Conservation (phyloP, 306 rosid species). For the Ochetophila trinervis region DNA sequence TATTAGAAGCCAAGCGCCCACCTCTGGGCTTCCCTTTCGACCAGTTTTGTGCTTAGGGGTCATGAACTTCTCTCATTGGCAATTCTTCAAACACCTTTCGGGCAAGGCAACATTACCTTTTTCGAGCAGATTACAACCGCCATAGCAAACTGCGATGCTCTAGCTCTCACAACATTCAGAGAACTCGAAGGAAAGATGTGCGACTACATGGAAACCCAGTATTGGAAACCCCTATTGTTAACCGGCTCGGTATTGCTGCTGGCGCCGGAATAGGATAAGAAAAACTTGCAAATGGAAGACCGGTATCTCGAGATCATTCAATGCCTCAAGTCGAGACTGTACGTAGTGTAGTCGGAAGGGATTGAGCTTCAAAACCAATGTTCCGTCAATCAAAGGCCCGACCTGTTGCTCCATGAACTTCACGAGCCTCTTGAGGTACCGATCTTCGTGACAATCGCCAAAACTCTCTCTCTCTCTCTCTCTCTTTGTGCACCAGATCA, state of each 20-base stretch:
- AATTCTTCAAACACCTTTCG: conserved; percentile 26
- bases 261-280: too few species aligned
- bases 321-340: conserved; percentile 81
- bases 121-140: conserved; percentile 26
- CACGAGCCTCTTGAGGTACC: conserved; percentile 86
- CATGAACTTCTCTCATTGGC: conserved; percentile 31
- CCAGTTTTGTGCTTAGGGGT: too few species aligned
- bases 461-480: too few species aligned
- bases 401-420: conserved; percentile 70
- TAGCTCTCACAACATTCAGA: conserved; percentile 43
- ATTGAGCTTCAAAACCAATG: conserved; percentile 73
- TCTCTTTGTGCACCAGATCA: too few species aligned
- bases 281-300: conserved; percentile 29
- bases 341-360: conserved; percentile 92
- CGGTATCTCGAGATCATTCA: conserved; percentile 77
- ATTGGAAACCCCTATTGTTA: conserved; percentile 38
- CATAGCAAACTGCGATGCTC: conserved; percentile 40
- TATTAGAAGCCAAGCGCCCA: too few species aligned
- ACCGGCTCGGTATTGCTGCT: conserved; percentile 49
- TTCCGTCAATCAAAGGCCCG: conserved; percentile 74
- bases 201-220: conserved; percentile 45
- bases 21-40: too few species aligned
- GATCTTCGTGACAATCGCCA: conserved; percentile 98
- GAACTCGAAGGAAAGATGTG: conserved; percentile 59
- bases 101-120: conserved; percentile 26